Evolutionary conservation across 179 eudicot genomes (phyloP), one percentile per base, ranked within the genome.

Genomic region (Dionaea muscipula): DNA sequence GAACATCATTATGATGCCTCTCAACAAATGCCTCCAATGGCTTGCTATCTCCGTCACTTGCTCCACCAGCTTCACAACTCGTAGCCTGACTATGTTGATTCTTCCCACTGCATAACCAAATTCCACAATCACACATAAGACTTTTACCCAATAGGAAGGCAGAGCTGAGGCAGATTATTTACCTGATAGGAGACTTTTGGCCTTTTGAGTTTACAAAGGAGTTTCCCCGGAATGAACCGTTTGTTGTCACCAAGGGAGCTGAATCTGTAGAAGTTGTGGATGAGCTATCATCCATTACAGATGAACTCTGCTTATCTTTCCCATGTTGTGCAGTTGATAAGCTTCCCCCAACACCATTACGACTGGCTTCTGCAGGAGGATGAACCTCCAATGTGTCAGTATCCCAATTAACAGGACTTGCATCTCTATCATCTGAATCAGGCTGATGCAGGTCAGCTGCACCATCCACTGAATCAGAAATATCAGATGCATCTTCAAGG

Each of bases 261-360:
- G 95, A 86, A 69, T 86, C 98, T 15, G 98, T 78, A 48, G 98
- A 91, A 57, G 91, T 81, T 23, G 98, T 91, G 21, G 95, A 91
- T 39, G 97, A 91, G 65, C 95, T 87, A 69, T 91, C 98, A 68
- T 91, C 95, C 67, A 84, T 75, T 22, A 65, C 45, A 51, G 80
- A 68, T 21, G 75, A 61, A 56, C 72, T 66, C 65, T 73, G 81
- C 65, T 71, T 72, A 41, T 75, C 85, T 39, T 20, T 53, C 49
- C 82, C 97, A 80, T 78, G 82, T 58, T 78, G 90, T 5, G 54
- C 61, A 64, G 70, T 50, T 33, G 78, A 68, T 51, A 66, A 25
- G 47, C 72, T 74, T 68, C 64, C 70, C n/a, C 47, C 28, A 47
- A 69, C 53, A 40, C 74, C 81, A 66, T 73, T 60, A 53, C 79